Percentiles rank a stretch among this genome's conserved stretches.
These are phyloP conservation scores for Neocallimastix lanati DNA, from an alignment of 192 early-diverging fungal species.

Conservation along the genomic window DNA sequence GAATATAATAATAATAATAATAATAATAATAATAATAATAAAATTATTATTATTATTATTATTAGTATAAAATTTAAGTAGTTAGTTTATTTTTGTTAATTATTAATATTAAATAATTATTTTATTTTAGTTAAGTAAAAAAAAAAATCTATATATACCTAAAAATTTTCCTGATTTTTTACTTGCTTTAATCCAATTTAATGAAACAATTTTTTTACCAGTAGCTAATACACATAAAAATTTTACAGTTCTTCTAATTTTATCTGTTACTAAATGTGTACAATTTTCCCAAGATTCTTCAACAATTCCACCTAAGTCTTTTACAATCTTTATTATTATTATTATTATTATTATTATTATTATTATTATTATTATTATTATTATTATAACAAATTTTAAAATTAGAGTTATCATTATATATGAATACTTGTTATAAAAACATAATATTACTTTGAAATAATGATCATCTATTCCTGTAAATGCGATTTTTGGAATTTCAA, in stretches of 20 bases:
- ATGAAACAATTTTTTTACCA: neutral
- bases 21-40: no score
- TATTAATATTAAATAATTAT: no score
- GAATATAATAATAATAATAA: no score
- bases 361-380: no score
- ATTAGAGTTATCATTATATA: neutral
- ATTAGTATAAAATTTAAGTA: no score
- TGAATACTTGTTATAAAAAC: neutral
- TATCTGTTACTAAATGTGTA: neutral
- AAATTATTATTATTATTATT: no score
- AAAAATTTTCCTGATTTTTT: neutral
- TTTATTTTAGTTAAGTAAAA: no score
- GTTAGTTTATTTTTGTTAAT: no score
- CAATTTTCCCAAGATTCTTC: neutral
- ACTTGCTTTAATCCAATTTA: neutral
- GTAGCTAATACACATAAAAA: neutral
- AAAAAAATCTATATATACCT: neutral
- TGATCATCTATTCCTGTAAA: neutral
- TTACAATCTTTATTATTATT: neutral
- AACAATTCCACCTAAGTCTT: neutral
- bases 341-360: no score
- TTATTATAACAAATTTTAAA: no score
- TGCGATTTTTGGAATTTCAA: neutral
- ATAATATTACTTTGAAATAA: neutral
- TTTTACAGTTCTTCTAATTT: neutral